Evolutionary conservation across 2,329 filamentous ascomycete species (phyloP), one percentile per base, ranked within the genome.

Genomic region (Cercospora zeina): DNA sequence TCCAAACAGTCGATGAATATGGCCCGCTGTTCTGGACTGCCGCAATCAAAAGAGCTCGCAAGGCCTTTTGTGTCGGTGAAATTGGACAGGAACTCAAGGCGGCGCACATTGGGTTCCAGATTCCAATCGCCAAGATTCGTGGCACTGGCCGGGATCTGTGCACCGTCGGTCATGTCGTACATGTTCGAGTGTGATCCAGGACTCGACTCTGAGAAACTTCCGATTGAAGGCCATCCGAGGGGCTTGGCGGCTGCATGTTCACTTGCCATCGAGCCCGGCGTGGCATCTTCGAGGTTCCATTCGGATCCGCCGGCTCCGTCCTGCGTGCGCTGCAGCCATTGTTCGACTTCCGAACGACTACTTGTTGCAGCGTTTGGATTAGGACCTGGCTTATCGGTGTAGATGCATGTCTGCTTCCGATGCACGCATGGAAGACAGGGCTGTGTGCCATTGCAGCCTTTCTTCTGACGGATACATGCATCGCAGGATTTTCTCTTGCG

Each of bases 361-460:
- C 16, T 34, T 6, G 27, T 53, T 21, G 49, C 31, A 53, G 49
- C 30, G 1, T 53, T 53, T 31, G 19, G 49, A 2, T 14, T 53
- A 14, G 2, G 6, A 34, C 49, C 33, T 34, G 30, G 27, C 5
- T 27, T 27, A 30, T 57, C 54, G 19, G 21, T 57, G 37, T 37
- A 57, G n/a, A 57, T n/a, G 27, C 54, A 57, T 57, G 37, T 27
- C 16, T 57, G 54, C 54, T 45, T 57, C n/a, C 54, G 34, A 30
- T 57, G 54, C 27, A 21, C 9, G 10, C 54, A 57, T 16, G 54
- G 54, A 19, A 57, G 37, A 57, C 54, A 57, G 5, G 54, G 54
- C 27, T 57, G 54, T 16, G 54, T 57, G 37, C 54, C 54, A 57
- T 57, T 57, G n/a, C 54, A 57, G 16, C 33, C 54, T n/a, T 57